phyloP scores from a whole-genome alignment of 176 grass and related monocot species.

The Rhynchospora pubera region DNA sequence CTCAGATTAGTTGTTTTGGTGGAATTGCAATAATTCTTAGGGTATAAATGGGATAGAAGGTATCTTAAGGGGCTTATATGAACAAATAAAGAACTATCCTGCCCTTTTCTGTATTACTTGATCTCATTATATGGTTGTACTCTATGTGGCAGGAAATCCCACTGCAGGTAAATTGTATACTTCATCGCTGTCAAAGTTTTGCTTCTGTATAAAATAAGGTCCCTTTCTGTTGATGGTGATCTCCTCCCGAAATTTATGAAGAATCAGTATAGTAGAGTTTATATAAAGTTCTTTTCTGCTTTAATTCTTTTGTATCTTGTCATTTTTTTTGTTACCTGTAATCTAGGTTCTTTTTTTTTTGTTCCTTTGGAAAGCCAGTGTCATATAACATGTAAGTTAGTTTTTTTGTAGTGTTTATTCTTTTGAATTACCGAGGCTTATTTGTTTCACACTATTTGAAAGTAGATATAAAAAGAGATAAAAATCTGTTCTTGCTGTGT shows the following conservation, averaged over 20 bases:
- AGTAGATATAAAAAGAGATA: constrained; percentile 26
- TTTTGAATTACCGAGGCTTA: not conserved
- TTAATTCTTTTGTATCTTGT: constrained; percentile 8
- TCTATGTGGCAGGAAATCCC: constrained; percentile 13
- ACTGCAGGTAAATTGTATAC: not conserved
- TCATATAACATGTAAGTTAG: constrained; percentile 18
- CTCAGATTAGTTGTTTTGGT: not conserved
- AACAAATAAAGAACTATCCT: not conserved
- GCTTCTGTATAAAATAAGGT: constrained; percentile 16
- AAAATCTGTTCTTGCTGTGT: not conserved
- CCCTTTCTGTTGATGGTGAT: not conserved
- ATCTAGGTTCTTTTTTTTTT: not conserved
- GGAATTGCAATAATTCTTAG: not conserved
- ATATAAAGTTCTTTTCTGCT: constrained; percentile 14
- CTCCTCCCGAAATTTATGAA: not conserved
- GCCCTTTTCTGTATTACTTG: not conserved
- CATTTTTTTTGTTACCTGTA: constrained; percentile 18
- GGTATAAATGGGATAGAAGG: not conserved
- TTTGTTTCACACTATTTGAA: not conserved
- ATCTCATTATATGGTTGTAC: not conserved
- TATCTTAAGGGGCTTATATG: not conserved
- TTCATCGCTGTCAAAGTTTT: constrained; percentile 1
- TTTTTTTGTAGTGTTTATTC: not conserved
- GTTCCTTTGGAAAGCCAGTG: not conserved
- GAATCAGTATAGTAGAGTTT: not conserved